Evolutionary conservation across 140 eudicot species (phyloP), one percentile per base, ranked within the genome.

Genomic region (Ambrosia hybrid): DNA sequence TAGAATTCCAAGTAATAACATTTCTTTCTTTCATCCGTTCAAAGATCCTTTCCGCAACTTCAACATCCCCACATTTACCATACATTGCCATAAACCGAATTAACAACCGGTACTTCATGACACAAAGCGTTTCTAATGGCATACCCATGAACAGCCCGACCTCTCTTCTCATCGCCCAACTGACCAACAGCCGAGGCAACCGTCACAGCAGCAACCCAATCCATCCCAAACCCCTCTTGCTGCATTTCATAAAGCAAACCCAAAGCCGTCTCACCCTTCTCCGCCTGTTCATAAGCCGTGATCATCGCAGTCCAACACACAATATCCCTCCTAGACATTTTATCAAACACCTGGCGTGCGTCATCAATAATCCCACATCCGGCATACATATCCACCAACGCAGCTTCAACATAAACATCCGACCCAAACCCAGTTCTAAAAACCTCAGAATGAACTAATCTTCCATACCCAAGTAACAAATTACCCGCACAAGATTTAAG

Each of bases 1-100:
- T 83, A 10, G 91, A 83, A 72, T 84, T 88, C 96, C 96, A 88
- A 11, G 86, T 76, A 49, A 88, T 89, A 10, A 81, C 51, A n/a
- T 85, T 81, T 12, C 70, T 76, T 45, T 69, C 60, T 48, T 88
- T 85, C 73, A 79, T 74, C 4, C 30, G 68, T 0, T 57, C 56
- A 77, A 88, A 88, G 14, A 85, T 82, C 57, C 48, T 70, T 41
- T 60, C 73, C 2, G 84, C 88, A 70, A 76, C 64, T 74, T 74
- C 78, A 39, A 49, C 74, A 41, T 85, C 84, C 72, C 84, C 65
- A 65, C 89, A 76, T 46, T 62, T 79, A 1, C 86, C 83, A 76
- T 88, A 83, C 84, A 86, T 70, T 6, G 83, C 73, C 0, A 82
- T 1, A 69, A 69, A 82, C 4, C 1, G 86, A 82, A 37, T 79